Evolutionary conservation across 2,329 filamentous ascomycete genomes (phyloP), one percentile per base, ranked within the genome.

Genomic region (Colletotrichum sp.): DNA sequence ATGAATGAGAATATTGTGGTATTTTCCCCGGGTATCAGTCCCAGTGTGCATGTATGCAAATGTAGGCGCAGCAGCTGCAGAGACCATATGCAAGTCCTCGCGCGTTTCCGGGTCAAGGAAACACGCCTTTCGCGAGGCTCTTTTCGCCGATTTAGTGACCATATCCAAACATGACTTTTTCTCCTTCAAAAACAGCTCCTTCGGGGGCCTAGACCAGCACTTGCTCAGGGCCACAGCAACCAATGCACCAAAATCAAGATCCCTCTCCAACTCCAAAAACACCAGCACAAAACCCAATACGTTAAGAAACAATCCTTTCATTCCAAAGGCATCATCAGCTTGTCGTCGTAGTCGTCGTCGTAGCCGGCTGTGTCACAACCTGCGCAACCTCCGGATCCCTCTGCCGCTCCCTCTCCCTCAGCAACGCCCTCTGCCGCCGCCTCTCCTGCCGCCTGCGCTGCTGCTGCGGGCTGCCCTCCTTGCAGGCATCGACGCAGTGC

Each of bases 401-500:
- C 15, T 48, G n/a, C 15, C 28, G 26, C n/a, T 39, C 15, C 21
- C 67, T 66, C 65, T 71, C 71, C 24, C 74, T 61, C 12, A 24
- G 26, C 59, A 34, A 32, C 59, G 59, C 59, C 30, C 59, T 52
- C 18, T 52, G 66, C 30, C 67, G 36, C 24, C 74, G 48, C 39
- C 72, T 63, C 21, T 43, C 61, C 52, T 48, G 63, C n/a, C 74
- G 60, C 9, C 63, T 59, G 16, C 75, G 52, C 60, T 71, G 39
- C 30, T 71, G 32, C 5, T 73, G 32, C 18, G 63, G 69, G 15
- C 43, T 48, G 36, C 21, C 28, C 61, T 76, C 52, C 64, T 75
- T 75, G 24, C 77, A 78, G 16, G 76, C 68, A 66, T 76, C 76
- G 66, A 77, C 55, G 61, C 77, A 78, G 71, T 78, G 77, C 77